Conservation (phyloP, 345 rosid species). For the Bruguiera parviflora region DNA sequence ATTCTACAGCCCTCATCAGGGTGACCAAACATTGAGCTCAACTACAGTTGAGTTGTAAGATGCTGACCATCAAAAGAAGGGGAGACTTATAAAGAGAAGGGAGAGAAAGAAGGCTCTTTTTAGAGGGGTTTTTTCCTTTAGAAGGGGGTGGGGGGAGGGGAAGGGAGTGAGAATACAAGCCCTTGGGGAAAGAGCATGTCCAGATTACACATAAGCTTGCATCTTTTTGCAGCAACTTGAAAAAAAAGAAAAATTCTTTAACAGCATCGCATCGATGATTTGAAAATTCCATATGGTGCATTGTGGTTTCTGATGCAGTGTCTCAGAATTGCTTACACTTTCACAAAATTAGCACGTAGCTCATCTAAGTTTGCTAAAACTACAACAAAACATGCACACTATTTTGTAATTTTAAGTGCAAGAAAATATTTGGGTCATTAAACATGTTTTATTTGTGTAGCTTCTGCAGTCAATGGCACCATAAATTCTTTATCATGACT, state of each 20-base stretch:
- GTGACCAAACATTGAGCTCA: not conserved
- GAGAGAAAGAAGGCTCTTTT: not conserved
- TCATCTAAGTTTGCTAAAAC: not conserved
- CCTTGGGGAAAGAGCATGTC: not conserved
- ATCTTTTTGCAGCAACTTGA: not conserved
- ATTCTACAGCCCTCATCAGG: slow-evolving; percentile 1
- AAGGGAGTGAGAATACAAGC: no score
- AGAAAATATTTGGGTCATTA: not conserved
- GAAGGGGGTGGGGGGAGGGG: no score
- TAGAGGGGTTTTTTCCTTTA: no score
- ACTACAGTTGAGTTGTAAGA: slow-evolving; percentile 1
- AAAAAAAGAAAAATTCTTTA: not conserved
- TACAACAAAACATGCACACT: not conserved
- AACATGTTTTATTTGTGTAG: not conserved
- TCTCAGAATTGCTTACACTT: no score
- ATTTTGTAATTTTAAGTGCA: slow-evolving; percentile 8
- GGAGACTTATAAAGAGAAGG: not conserved
- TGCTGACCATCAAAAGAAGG: not conserved
- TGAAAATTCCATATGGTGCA: no score
- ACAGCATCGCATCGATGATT: no score
- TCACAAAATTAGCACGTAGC: no score
- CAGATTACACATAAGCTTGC: not conserved
- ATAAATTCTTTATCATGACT: not conserved
- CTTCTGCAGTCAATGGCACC: not conserved
- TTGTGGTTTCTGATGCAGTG: no score